Base-by-base conservation (phyloP, 306 rosid species). In the Crotalaria pallida region DNA sequence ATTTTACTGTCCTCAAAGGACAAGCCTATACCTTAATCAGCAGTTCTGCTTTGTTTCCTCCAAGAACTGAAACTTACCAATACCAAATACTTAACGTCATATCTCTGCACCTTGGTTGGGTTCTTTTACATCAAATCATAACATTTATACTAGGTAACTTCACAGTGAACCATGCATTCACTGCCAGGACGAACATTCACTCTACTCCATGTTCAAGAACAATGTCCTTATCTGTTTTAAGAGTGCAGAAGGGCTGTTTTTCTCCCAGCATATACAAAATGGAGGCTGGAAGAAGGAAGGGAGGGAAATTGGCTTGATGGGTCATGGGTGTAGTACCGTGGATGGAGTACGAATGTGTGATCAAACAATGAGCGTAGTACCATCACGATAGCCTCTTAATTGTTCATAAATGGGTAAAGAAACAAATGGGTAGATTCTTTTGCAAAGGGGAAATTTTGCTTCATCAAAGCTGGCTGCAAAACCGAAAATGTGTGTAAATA, bases 1-100 rank as follows among this genome's bases (percentile, higher is more conserved):
- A 65, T 80, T 81, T 73, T 71, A 59, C 49, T 57, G 86, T 58
- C 89, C 79, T 67, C 58, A 58, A 77, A 76, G 88, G 84, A 44
- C 87, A 72, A 26, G 68, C 91, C 97, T 93, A 93, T 93, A 93
- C 97, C 98, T 93, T 77, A 50, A 67, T 41, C 61, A 79, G 79
- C 50, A 80, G 67, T 57, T 73, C 71, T 49, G 82, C 85, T 58
- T 71, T 67, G 81, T 41, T 45, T 68, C 77, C 82, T 47, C 69
- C 73, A 57, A 76, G 67, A 67, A 76, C 81, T 55, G 80, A 61
- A 78, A 91, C 89, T 91, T 75, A 88, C 84, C 80, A 67, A 80
- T 61, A 74, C 16, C 58, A 72, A 70, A 71, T 43, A 66, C 67
- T 59, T 50, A 57, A 63, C 62, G 74, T 27, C 72, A 73, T 38